Percentiles rank a stretch among this genome's conserved stretches.
Evolutionary conservation across 495 filamentous ascomycete genomes (phyloP).

Genomic region (Penicillium pancosmium): DNA sequence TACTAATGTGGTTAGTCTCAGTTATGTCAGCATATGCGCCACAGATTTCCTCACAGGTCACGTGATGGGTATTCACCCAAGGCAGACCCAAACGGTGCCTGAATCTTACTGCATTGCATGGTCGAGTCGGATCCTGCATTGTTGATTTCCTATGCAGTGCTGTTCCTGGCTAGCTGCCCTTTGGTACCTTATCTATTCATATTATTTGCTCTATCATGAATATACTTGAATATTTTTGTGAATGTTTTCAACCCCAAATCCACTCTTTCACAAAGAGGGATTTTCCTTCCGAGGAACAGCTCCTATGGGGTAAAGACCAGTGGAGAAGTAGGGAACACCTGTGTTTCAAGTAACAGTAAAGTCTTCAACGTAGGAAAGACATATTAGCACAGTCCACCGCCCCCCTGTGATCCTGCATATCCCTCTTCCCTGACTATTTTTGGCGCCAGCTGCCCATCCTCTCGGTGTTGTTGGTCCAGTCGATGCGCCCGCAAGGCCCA

Average conservation of each 20-base stretch:
- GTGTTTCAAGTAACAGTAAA: conserved; percentile 27
- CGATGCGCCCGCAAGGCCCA: conserved; percentile 34
- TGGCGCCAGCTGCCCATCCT: conserved; percentile 24
- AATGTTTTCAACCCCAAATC: background rate
- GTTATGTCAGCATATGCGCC: background rate
- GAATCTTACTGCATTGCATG: background rate
- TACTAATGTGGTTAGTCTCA: too few species aligned
- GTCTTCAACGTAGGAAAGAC: conserved; percentile 7
- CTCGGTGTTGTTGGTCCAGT: conserved; percentile 27
- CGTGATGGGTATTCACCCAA: background rate
- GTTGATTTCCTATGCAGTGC: background rate
- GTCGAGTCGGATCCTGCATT: background rate
- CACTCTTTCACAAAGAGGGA: conserved; percentile 4
- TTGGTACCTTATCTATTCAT: background rate
- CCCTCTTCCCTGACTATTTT: conserved; percentile 10
- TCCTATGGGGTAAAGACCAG: conserved; percentile 21
- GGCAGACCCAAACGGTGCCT: background rate
- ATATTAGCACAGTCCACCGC: background rate
- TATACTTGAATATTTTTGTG: too few species aligned
- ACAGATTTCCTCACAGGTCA: background rate
- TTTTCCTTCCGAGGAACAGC: conserved; percentile 2
- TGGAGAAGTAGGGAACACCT: conserved; percentile 28
- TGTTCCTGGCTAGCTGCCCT: background rate
- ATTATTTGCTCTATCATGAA: background rate
- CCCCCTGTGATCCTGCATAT: conserved; percentile 2